Percentiles rank a stretch among this genome's conserved stretches.
phyloP scores from a whole-genome alignment of 1,139 yeast genomes.

The Hyphopichia burtonii region DNA sequence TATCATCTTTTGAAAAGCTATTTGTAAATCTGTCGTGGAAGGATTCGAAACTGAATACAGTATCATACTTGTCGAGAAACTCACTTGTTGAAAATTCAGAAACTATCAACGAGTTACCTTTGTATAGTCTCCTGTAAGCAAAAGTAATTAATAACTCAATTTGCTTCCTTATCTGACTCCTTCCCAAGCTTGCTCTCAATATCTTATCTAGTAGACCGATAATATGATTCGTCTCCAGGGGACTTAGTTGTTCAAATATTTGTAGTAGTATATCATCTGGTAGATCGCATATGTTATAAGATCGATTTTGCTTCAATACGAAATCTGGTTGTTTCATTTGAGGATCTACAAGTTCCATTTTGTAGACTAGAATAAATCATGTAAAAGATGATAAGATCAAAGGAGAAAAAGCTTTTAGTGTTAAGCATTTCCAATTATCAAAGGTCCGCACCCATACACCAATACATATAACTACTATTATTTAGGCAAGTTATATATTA shows the following conservation, averaged over 20 bases:
- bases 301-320: not conserved
- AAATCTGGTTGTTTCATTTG: not conserved
- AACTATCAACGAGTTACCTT: conserved; percentile 17
- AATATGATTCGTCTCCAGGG: conserved; percentile 17
- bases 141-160: conserved; percentile 4
- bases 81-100: not conserved
- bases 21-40: conserved; percentile 9
- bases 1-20: conserved; percentile 5
- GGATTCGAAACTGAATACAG: not conserved
- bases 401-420: too few species aligned
- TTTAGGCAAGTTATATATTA: not conserved
- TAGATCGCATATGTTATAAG: conserved; percentile 9
- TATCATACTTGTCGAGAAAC: not conserved
- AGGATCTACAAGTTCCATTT: not conserved
- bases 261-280: conserved; percentile 26
- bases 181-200: not conserved
- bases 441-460: too few species aligned
- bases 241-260: conserved; percentile 20
- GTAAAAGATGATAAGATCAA: too few species aligned
- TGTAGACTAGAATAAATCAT: not conserved
- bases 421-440: too few species aligned
- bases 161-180: not conserved
- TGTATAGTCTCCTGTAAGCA: conserved; percentile 21
- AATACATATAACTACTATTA: too few species aligned
- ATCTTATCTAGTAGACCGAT: conserved; percentile 1